Evolutionary conservation across 139 green algal species (phyloP), one percentile per base, ranked within the genome.

Genomic region (Volvox africanus): DNA sequence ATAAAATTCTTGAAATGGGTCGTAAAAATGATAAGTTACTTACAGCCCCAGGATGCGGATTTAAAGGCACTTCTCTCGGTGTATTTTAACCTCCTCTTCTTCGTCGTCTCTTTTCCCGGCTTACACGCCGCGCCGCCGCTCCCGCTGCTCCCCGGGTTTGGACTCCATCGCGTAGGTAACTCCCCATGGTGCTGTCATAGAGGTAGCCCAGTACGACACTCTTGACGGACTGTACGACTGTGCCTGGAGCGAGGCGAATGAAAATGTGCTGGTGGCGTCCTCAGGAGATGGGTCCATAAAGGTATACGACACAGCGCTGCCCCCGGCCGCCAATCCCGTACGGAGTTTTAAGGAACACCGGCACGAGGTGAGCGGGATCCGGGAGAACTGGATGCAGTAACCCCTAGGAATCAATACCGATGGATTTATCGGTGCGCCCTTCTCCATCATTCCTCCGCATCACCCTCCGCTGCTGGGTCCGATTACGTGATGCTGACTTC

Each of bases 191-290:
- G 75, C 50, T 1, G 82, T 99, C 1, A 75, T 93, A 18, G 96
- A 98, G 92, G 92, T 97, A 13, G 94, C 94, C 6, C 89, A 93
- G 0, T 99, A 98, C 94, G 98, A 99, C 94, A 99, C 98, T 2
- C 89, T 89, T n/a, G 98, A 99, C 88, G 98, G 98, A 1, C 88
- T 99, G 65, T 99, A 99, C 89, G 98, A 99, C 92, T 99, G 97
- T 92, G 93, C 91, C 9, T 99, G 98, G 98, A 98, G 95, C 82
- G 98, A 99, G 89, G 97, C 96, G 22, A 98, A 99, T 69, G 98
- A 99, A 83, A 99, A 98, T 91, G 95, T 99, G 17, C 90, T 99
- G 26, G 93, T 98, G 19, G 97, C 96, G 17, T 97, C 97, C 22
- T 96, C 93, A 36, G 98, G 98, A 0, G 98, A 99, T 88, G 98